phyloP scores from a whole-genome alignment of 305 asterid species.

The Fraxinus latifolia region DNA sequence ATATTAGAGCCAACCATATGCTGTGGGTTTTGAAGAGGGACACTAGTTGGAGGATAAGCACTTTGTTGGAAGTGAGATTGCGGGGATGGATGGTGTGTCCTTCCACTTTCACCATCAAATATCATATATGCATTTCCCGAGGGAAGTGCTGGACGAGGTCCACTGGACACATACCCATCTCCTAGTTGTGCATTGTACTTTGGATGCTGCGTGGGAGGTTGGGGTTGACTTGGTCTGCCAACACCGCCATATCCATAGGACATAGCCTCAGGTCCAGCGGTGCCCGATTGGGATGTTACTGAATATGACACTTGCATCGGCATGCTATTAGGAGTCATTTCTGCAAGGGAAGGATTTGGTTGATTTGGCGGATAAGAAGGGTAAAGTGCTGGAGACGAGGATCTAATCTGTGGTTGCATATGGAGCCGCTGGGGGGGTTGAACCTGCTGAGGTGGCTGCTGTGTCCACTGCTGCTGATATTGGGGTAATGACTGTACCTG shows the following conservation, averaged over 20 bases:
- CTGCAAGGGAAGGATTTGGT: constrained; percentile 50
- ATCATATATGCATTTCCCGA: constrained; percentile 62
- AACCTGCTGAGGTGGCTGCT: constrained; percentile 44
- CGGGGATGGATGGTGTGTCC: constrained; percentile 49
- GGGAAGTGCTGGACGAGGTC: constrained; percentile 56
- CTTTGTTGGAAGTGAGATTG: constrained; percentile 62
- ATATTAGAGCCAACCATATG: constrained; percentile 39
- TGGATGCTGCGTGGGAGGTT: constrained; percentile 48
- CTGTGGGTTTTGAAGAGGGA: constrained; percentile 41
- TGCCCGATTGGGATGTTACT: constrained; percentile 46
- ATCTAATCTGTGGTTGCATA: constrained; percentile 61
- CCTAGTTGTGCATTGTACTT: constrained; percentile 52
- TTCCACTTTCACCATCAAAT: constrained; percentile 60
- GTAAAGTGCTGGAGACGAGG: constrained; percentile 59
- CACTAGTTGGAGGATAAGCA: constrained; percentile 49
- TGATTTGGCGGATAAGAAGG: constrained; percentile 55
- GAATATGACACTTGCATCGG: constrained; percentile 56
- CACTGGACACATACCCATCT: constrained; percentile 54
- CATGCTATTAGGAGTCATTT: constrained; percentile 53
- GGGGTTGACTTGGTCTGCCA: constrained; percentile 55
- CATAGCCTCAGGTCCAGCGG: constrained; percentile 48
- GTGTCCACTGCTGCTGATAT: constrained; percentile 79
- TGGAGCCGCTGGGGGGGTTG: constrained; percentile 50
- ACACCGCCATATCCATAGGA: constrained; percentile 54
- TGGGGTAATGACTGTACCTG: constrained; percentile 54